A percentile compares a stretch with the other conserved stretches of the same genome.
Evolutionary conservation across 2,329 filamentous ascomycete genomes (phyloP).

Genomic region (Colletotrichum tofieldiae): DNA sequence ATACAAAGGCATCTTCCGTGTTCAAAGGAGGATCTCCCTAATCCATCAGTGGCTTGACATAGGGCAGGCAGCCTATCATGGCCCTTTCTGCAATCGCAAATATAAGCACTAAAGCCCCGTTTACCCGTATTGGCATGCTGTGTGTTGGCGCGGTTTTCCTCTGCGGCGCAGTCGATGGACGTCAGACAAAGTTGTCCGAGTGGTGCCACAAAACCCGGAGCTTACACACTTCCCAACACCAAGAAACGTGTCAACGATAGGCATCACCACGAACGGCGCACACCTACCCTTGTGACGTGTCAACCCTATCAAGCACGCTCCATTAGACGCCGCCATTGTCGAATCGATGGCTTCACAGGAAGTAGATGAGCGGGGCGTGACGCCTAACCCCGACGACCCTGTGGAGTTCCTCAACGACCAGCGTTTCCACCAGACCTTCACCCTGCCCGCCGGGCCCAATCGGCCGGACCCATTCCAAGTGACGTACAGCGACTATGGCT

Average conservation of each 20-base stretch:
- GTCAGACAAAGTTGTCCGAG: background rate
- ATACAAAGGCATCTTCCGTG: background rate
- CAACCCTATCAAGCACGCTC: background rate
- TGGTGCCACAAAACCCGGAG: background rate
- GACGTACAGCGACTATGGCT: constrained; percentile 52
- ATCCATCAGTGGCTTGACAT: background rate
- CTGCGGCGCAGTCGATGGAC: background rate
- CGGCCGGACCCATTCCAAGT: constrained; percentile 42
- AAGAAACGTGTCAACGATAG: background rate
- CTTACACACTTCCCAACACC: background rate
- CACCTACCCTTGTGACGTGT: background rate
- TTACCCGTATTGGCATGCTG: background rate
- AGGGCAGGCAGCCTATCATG: background rate
- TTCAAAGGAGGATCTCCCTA: background rate
- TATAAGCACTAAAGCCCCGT: background rate
- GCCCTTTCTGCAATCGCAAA: no score
- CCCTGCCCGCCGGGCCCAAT: constrained; percentile 45
- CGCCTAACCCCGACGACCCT: background rate
- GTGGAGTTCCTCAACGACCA: constrained; percentile 45
- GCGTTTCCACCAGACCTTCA: constrained; percentile 49
- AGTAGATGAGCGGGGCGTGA: background rate
- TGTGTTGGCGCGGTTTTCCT: background rate
- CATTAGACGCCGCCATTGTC: background rate
- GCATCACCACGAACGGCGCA: background rate
- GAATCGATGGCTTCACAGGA: background rate